These are phyloP conservation scores for Globisporangium acanthophoron DNA, from an alignment of 352 stramenopile species.

Conservation along the genomic window DNA sequence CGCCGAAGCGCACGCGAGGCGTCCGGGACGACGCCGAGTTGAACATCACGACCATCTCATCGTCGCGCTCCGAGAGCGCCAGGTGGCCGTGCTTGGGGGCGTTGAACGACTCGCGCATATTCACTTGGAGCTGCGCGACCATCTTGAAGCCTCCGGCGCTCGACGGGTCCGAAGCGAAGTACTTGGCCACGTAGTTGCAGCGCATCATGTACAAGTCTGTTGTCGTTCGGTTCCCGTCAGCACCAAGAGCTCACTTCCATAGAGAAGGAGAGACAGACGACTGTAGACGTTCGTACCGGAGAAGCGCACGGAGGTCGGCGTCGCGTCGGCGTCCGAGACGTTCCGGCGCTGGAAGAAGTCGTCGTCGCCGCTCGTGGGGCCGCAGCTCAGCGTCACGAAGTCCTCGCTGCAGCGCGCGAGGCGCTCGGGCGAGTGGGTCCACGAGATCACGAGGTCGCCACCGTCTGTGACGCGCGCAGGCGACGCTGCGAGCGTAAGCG, in stretches of 20 bases:
- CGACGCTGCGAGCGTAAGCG: conserved; percentile 14
- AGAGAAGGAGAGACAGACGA: neutral
- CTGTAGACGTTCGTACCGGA: conserved; percentile 4
- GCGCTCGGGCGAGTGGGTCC: conserved; percentile 11
- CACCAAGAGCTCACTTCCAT: neutral
- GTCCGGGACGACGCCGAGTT: conserved; percentile 52
- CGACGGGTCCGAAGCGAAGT: conserved; percentile 36
- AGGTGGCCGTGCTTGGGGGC: conserved; percentile 70
- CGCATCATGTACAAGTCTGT: conserved; percentile 59
- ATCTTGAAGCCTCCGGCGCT: conserved; percentile 10
- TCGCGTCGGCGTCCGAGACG: conserved; percentile 24
- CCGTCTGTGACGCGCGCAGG: conserved; percentile 37
- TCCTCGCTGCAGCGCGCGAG: conserved; percentile 24
- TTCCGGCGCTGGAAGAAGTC: conserved; percentile 42
- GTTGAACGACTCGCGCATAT: conserved; percentile 46
- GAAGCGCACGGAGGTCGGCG: conserved; percentile 46
- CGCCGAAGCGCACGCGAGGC: conserved; percentile 39
- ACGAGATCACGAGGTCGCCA: conserved; percentile 47
- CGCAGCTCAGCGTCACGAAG: conserved; percentile 66
- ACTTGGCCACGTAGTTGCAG: conserved; percentile 59
- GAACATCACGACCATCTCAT: conserved; percentile 67
- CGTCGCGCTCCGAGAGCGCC: conserved; percentile 29
- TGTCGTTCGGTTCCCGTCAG: neutral
- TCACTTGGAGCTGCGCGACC: conserved; percentile 25
- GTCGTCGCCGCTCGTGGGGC: conserved; percentile 30